Base-by-base conservation (phyloP, 164 flowering plant species). In the Stephania yunnanensis region DNA sequence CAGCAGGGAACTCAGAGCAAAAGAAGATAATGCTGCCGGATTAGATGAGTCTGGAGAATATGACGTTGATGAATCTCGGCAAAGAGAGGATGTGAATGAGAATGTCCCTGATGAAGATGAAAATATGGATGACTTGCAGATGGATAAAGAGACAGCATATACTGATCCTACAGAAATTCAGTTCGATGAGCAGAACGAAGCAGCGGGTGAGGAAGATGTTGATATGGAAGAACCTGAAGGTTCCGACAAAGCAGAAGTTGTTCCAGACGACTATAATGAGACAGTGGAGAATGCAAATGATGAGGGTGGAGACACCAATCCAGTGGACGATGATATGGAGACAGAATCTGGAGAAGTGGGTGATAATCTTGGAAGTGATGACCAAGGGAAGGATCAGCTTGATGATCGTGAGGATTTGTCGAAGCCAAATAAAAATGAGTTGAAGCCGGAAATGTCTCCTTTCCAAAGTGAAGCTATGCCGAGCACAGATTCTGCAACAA, bases 1-100 rank as follows among this genome's bases (percentile, higher is more conserved):
- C 77, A 48, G 36, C 70, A 80, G 85, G 74, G 97, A 94, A 86
- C 84, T 96, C n/a, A 85, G 97, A 82, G 99, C 89, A 67, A 96
- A 87, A 84, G 97, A 95, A 64, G 96, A 92, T 75, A 61, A 75
- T 71, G 82, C 76, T 22, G 69, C 78, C 74, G 46, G 70, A 64
- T 70, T 50, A 63, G 85, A 86, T 79, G 94, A 88, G 46, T 72
- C 78, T 63, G 85, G 76, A 53, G 89, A 88, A 45, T 68, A 63
- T 15, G 73, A 74, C 48, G 87, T 82, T 69, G 87, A 86, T 71
- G 85, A 85, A 63, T 48, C 66, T 75, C 77, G 82, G 15, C 74
- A 81, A 46, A 44, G 30, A 4, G 19, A 73, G 42, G 80, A 44
- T 69, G 84, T 75, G 22, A 72, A 45, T 30, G 75, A 79, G 68